phyloP scores from a whole-genome alignment of 129 eudicot genomes.

The Daucus carota region DH1_v3.0 NC_030384.2:38233001-38233500 shows the following conservation, averaged over 20 bases:
- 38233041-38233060: conserved; percentile 74
- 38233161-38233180: not conserved
- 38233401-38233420: conserved; percentile 86
- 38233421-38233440: conserved; percentile 92
- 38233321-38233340: not conserved
- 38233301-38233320: not conserved
- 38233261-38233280: not conserved
- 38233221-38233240: not conserved
- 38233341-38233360: not conserved
- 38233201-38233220: not conserved
- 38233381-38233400: conserved; percentile 11
- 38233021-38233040: conserved; percentile 79
- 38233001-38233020: conserved; percentile 98
- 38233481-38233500: conserved; percentile 42
- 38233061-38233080: conserved; percentile 22
- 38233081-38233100: conserved; percentile 4
- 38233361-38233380: not conserved
- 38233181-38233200: not conserved
- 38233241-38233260: not conserved
- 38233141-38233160: not conserved
- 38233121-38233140: not conserved
- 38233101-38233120: not conserved
- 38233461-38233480: conserved; percentile 99
- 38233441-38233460: conserved; percentile 93
- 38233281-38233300: not conserved